A percentile compares a stretch with the other conserved stretches of the same genome.
Conservation (phyloP, 768 basidiomycete genomes). For the Lentinus brumalis region DNA sequence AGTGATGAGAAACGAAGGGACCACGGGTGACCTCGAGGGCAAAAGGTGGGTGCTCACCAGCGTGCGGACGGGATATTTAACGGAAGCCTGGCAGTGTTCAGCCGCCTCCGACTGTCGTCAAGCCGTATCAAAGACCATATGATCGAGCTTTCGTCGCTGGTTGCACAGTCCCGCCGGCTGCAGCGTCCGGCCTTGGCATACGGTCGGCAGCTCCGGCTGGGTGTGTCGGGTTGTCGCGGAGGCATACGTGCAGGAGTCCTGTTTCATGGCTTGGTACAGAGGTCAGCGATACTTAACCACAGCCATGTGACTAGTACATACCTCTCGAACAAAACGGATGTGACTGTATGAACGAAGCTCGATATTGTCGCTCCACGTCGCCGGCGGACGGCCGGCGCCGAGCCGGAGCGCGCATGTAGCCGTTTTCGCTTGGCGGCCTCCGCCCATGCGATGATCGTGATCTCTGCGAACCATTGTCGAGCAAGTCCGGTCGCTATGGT, state of each 20-base stretch:
- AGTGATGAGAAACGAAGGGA: slow-evolving; percentile 17
- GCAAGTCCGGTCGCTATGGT: background rate
- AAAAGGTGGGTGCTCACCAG: slow-evolving; percentile 4
- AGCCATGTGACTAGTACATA: too few relatives aligned
- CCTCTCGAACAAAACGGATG: too few relatives aligned
- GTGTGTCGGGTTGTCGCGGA: background rate
- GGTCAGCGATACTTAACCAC: too few relatives aligned
- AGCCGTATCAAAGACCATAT: slow-evolving; percentile 11
- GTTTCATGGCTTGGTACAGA: too few relatives aligned
- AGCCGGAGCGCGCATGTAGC: background rate
- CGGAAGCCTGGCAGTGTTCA: background rate
- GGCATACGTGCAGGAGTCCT: too few relatives aligned
- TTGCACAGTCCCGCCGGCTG: slow-evolving; percentile 5
- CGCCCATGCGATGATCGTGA: background rate
- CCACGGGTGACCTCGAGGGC: slow-evolving; percentile 20
- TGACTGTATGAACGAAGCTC: background rate
- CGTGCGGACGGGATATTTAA: slow-evolving; percentile 5
- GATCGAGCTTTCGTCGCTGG: slow-evolving; percentile 14
- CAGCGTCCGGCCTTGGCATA: slow-evolving; percentile 13
- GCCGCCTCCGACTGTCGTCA: slow-evolving; percentile 14
- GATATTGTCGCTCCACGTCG: too few relatives aligned
- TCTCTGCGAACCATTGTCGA: background rate
- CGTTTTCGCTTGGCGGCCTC: background rate
- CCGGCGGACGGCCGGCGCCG: background rate
- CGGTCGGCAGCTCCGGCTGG: background rate